Conservation (phyloP, 441 rosid species). For the Brassica balearica region DNA sequence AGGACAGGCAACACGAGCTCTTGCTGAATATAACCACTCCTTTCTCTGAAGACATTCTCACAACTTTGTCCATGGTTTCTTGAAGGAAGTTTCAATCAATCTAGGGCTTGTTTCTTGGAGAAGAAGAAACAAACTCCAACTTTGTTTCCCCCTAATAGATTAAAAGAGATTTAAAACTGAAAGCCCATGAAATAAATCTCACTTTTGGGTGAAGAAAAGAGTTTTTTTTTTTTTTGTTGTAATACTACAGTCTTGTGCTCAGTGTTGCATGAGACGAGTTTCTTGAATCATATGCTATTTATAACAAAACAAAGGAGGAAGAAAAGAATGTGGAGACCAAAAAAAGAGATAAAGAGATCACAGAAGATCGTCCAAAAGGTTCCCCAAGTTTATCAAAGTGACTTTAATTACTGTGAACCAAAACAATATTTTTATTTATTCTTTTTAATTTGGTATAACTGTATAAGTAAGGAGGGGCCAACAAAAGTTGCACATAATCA, state of each 20-base stretch:
- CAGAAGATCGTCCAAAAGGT: slow-evolving; percentile 32
- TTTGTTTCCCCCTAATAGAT: not conserved
- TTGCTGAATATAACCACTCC: slow-evolving; percentile 87
- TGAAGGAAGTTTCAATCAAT: slow-evolving; percentile 15
- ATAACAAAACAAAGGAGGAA: slow-evolving; percentile 38
- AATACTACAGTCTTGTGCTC: slow-evolving; percentile 21
- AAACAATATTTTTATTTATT: slow-evolving; percentile 39
- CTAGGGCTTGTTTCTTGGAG: slow-evolving; percentile 25
- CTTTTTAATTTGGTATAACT: not conserved
- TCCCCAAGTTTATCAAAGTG: slow-evolving; percentile 45
- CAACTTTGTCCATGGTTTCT: slow-evolving; percentile 74
- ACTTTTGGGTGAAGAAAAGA: too few species aligned
- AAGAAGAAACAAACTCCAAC: not conserved
- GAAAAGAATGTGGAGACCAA: slow-evolving; percentile 34
- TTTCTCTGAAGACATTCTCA: slow-evolving; percentile 70
- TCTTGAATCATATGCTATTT: slow-evolving; percentile 35
- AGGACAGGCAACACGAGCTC: slow-evolving; percentile 84
- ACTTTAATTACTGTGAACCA: slow-evolving; percentile 48
- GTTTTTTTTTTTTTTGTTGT: not conserved
- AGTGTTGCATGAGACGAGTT: slow-evolving; percentile 38
- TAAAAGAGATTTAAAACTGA: not conserved
- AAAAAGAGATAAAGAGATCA: slow-evolving; percentile 3
- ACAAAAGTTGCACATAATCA: slow-evolving; percentile 25
- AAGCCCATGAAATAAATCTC: not conserved
- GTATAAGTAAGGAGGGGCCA: not conserved